Percentiles rank a stretch among this genome's conserved stretches.
phyloP scores from a whole-genome alignment of 208 protist genomes.

The Crithidia acanthocephali region DNA sequence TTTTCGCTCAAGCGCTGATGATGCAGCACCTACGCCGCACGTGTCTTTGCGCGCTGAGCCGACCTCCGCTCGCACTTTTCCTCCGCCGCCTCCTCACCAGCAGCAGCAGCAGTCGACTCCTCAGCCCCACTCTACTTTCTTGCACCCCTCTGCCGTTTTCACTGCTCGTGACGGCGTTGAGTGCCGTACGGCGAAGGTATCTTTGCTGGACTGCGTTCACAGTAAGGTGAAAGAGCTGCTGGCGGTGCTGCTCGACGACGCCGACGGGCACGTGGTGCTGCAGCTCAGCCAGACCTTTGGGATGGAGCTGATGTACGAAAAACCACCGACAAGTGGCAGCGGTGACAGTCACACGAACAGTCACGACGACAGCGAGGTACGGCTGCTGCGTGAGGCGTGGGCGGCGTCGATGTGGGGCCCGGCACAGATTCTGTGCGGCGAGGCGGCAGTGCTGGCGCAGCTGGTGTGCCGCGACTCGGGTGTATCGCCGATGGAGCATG shows the following conservation, averaged over 20 bases:
- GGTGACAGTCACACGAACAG: no score
- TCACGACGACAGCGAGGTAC: conserved; percentile 3
- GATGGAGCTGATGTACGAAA: conserved; percentile 20
- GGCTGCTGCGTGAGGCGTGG: conserved; percentile 33
- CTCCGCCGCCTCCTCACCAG: no score
- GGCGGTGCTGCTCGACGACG: conserved; percentile 1
- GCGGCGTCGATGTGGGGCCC: conserved; percentile 16
- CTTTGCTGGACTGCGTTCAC: conserved; percentile 15
- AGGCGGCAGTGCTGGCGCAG: conserved; percentile 18
- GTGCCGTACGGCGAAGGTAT: not conserved
- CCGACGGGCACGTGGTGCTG: conserved; percentile 22
- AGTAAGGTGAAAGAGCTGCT: conserved; percentile 5
- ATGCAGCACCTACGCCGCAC: no score
- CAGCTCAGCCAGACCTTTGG: conserved; percentile 36
- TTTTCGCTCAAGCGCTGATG: no score
- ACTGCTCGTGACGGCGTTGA: not conserved
- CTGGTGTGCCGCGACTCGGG: conserved; percentile 1
- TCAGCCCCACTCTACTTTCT: no score
- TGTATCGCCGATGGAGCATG: not conserved
- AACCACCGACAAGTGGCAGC: not conserved
- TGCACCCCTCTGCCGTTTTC: not conserved
- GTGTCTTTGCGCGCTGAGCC: no score
- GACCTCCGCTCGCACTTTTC: no score
- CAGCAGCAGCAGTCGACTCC: no score
- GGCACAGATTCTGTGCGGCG: conserved; percentile 23